Base-by-base conservation (phyloP, 1,284 basidiomycete species). In the Phylloporus gajari region DNA sequence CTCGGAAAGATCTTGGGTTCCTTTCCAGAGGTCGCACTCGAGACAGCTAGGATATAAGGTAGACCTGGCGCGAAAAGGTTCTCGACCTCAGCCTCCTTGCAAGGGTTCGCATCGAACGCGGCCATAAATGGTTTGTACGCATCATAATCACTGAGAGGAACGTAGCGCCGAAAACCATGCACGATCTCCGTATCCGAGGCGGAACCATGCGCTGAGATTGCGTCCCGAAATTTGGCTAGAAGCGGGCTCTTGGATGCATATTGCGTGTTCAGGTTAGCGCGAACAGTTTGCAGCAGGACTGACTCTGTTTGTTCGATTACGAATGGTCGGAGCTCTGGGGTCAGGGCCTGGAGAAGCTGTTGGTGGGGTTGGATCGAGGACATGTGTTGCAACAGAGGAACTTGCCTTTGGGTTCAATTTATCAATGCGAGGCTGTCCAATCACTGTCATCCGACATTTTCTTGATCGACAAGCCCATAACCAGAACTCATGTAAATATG, bases 1-100 rank as follows among this genome's bases (percentile, higher is more conserved):
- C 44, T 69, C 9, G 72, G 67, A 32, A 70, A 25, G 23, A 67
- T n/a, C 27, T 67, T 74, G 4, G 67, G 51, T 8, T 3, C 38
- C 35, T 40, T 67, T 13, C 72, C 75, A 9, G 74, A 73, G 23
- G 75, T 77, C 2, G 68, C 56, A 60, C 75, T 77, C 2, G 74
- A 69, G 4, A 64, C 9, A 2, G 65, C 68, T 21, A 77, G 35
- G 32, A 61, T 46, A 32, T 48, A 25, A 15, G 75, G 74, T 5
- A 77, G 46, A 32, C 75, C 75, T 1, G 73, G 75, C 3, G 75
- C 62, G n/a, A 76, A 67, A n/a, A 76, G 67, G 51, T 76, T 68
- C n/a, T 62, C 42, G 21, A 76, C 30, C 3, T 73, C 70, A 15
- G 56, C 44, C 38, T 70, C 63, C 51, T 75, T 69, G 53, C 71